Base-by-base conservation (phyloP, 139 green algal genomes). In the Chlorella sp. region DNA sequence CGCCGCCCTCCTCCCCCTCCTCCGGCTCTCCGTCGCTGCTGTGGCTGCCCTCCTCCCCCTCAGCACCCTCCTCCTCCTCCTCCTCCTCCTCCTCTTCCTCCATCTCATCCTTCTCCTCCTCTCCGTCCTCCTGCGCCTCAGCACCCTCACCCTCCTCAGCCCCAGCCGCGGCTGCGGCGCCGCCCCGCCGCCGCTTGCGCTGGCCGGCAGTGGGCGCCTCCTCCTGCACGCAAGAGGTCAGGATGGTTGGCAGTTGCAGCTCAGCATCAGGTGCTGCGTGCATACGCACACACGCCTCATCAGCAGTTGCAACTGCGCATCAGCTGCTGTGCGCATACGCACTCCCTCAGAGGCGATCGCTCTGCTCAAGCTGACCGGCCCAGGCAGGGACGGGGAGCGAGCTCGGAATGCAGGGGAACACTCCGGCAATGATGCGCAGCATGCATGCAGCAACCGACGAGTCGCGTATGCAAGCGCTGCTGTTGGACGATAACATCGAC, bases 11-110 rank as follows among this genome's bases (percentile, higher is more conserved):
- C 38, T 82, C 75, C 6, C 36, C 82, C 36, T 72, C 82, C 36
- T 56, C 51, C 9, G 83, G 54, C 56, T 80, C 82, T 19, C 80
- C 67, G 22, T 60, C 65, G 22, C 80, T 56, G 46, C 80, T 67
- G 65, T 60, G n/a, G 80, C 80, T 67, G 40, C 46, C 9, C 9
- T 44, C 64, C 9, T 65, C 64, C 11, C 46, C 80, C 5, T 70
- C 38, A 17, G 58, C 67, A 6, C 41, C 80, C 28, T 58, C 68
- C 43, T 58, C 67, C 2, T 62, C 73, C 1, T 38, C 73, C 22
- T 83, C 73, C 1, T 54, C 67, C 5, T 41, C 68, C 14, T 69
- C 46, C 6, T 76, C 69, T n/a, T 76, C 83, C 3, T 36, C 83
- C 40, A 54, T 72, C 0, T 36, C 68, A 6, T 62, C 81, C 16